Evolutionary conservation across 441 rosid genomes (phyloP).

Genomic region (Sinapis alba): DNA sequence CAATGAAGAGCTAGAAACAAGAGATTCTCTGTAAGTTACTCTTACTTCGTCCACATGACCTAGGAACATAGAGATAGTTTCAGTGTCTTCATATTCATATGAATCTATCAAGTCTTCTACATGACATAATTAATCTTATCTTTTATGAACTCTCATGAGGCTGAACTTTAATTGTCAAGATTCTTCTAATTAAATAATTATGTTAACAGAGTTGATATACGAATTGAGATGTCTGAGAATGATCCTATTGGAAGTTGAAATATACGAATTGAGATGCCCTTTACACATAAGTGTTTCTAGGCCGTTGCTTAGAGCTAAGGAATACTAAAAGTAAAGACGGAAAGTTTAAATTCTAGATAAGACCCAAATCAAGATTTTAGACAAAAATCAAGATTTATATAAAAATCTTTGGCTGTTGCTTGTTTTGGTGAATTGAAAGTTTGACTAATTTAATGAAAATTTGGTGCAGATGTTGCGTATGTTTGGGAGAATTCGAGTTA

Average conservation of each 20-base stretch:
- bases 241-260: conserved; percentile 12
- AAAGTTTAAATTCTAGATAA: conserved; percentile 32
- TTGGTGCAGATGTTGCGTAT: conserved; percentile 20
- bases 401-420: conserved; percentile 1
- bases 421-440: not conserved
- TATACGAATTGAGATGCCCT: conserved; percentile 36
- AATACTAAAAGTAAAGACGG: conserved; percentile 25
- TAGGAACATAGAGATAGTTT: not conserved
- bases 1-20: conserved; percentile 73
- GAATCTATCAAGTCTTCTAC: not conserved
- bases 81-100: conserved; percentile 3
- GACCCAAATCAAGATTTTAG: conserved; percentile 22
- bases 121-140: not conserved
- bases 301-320: conserved; percentile 36
- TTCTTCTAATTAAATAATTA: not conserved
- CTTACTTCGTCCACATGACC: not conserved
- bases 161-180: not conserved
- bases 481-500: conserved; percentile 86
- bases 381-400: not conserved
- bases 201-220: not conserved
- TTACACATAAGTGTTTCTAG: conserved; percentile 18
- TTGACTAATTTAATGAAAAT: conserved; percentile 18
- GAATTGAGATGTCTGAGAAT: conserved; percentile 23
- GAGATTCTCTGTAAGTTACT: conserved; percentile 81
- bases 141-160: not conserved